phyloP scores from a whole-genome alignment of 805 yeast genomes.

The Yarrowia phangngaensis region DNA sequence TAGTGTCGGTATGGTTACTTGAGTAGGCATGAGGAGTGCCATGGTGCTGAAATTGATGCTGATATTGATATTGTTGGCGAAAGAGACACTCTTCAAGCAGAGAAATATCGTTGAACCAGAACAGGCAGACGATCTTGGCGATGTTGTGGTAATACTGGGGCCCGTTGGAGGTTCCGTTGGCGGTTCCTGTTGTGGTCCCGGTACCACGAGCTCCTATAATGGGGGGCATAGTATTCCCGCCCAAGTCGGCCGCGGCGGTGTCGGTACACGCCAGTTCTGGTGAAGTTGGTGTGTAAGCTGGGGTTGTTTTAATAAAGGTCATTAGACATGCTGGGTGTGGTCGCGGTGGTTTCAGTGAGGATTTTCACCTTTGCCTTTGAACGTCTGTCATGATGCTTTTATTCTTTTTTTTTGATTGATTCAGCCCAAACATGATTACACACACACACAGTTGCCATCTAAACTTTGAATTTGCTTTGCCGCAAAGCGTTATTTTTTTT shows the following conservation, averaged over 20 bases:
- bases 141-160: constrained; percentile 31
- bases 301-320: constrained; percentile 19
- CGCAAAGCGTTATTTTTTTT: constrained; percentile 24
- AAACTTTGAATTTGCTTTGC: constrained; percentile 8
- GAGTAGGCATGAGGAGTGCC: neutral
- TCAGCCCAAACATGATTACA: constrained; percentile 18
- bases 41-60: neutral
- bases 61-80: neutral
- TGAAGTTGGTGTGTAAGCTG: constrained; percentile 1
- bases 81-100: constrained; percentile 18
- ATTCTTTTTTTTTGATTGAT: constrained; percentile 24
- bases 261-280: constrained; percentile 6
- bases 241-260: constrained; percentile 12
- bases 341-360: neutral
- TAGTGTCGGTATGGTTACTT: neutral
- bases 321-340: neutral
- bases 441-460: constrained; percentile 20
- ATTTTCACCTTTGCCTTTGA: no score
- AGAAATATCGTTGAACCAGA: constrained; percentile 36
- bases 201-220: neutral
- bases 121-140: constrained; percentile 37
- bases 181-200: constrained; percentile 20
- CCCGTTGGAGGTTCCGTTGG: constrained; percentile 17
- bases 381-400: neutral
- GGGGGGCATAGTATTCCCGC: constrained; percentile 5